Percentiles rank a stretch among this genome's conserved stretches.
Evolutionary conservation across 352 stramenopile species (phyloP).

Genomic region (Phytopythium oedochilum): DNA sequence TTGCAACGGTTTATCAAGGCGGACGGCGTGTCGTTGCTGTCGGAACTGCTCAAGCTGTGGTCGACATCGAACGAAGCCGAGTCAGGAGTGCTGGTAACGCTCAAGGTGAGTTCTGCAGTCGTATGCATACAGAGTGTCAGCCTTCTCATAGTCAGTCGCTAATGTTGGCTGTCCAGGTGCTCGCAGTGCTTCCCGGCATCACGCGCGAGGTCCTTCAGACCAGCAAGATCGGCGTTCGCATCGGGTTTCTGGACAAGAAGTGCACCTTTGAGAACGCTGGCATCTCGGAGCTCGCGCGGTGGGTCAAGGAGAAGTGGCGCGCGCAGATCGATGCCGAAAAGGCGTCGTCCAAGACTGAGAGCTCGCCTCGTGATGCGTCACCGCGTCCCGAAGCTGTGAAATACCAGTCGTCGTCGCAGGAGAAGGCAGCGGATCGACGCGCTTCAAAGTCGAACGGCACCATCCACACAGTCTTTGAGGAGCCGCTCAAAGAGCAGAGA

Average conservation of each 20-base stretch:
- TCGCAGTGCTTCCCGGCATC: conserved; percentile 55
- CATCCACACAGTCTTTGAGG: conserved; percentile 1
- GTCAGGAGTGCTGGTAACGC: conserved; percentile 43
- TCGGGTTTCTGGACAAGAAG: conserved; percentile 35
- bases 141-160: not conserved
- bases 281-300: conserved; percentile 40
- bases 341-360: conserved; percentile 6
- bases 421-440: not conserved
- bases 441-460: conserved; percentile 4
- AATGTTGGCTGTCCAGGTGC: conserved; percentile 19
- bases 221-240: conserved; percentile 53
- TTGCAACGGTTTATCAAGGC: conserved; percentile 43
- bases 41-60: conserved; percentile 44
- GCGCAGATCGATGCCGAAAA: conserved; percentile 14
- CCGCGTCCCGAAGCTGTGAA: not conserved
- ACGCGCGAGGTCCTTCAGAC: conserved; percentile 29
- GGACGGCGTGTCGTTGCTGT: conserved; percentile 42
- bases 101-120: conserved; percentile 38
- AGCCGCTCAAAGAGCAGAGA: conserved; percentile 6
- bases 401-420: not conserved
- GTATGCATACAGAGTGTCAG: not conserved
- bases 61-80: conserved; percentile 38
- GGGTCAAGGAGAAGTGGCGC: conserved; percentile 62
- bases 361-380: not conserved
- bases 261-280: conserved; percentile 15